Conservation (phyloP, 73 alveolate genomes). For the Symbiodinium natans region DNA sequence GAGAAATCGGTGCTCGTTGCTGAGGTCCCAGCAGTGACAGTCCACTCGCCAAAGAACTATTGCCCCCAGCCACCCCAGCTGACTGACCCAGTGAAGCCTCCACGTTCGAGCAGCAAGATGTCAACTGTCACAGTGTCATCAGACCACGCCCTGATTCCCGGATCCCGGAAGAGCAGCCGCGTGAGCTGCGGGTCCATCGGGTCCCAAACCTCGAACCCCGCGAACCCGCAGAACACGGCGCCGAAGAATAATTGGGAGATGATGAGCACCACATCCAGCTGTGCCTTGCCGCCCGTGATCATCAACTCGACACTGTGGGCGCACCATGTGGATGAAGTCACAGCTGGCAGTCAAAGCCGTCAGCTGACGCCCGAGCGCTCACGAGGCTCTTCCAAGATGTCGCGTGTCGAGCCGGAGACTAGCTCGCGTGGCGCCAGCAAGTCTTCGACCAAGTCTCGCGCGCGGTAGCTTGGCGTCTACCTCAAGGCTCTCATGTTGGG, state of each 20-base stretch:
- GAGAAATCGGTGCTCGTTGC: background rate
- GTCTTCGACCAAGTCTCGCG: background rate
- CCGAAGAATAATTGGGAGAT: background rate
- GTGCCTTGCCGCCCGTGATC: background rate
- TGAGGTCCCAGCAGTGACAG: background rate
- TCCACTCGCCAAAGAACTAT: background rate
- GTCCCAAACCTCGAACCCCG: background rate
- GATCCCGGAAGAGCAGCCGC: background rate
- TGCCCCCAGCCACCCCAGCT: background rate
- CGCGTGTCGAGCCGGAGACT: background rate
- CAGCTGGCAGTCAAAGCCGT: background rate
- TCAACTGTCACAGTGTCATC: background rate
- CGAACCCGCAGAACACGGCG: background rate
- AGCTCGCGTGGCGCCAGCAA: background rate
- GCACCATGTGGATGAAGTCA: background rate
- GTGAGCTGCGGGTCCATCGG: background rate
- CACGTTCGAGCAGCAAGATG: conserved; percentile 5
- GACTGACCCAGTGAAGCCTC: background rate
- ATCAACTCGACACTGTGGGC: background rate
- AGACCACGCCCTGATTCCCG: background rate
- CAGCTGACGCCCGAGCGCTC: conserved; percentile 3
- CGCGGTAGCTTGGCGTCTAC: background rate
- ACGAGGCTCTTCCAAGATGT: conserved; percentile 12
- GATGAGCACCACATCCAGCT: background rate
- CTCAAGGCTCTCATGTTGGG: too few species aligned